Percentiles rank a stretch among this genome's conserved stretches.
Evolutionary conservation across 1,139 yeast genomes (phyloP).

Genomic region (Scheffersomyces illinoinensis): DNA sequence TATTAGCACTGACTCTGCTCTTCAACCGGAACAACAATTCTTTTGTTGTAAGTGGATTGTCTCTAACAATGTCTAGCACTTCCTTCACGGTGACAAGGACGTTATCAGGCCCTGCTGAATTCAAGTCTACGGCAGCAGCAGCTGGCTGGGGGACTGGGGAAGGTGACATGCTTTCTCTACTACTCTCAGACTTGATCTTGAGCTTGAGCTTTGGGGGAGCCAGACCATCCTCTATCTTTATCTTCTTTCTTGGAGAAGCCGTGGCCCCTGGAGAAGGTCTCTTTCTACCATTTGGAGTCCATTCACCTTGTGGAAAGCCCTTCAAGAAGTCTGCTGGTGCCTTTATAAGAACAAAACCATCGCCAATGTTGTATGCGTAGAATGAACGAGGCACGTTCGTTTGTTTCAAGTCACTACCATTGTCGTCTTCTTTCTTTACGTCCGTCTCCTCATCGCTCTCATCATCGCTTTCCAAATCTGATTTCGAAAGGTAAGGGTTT

Average conservation of each 20-base stretch:
- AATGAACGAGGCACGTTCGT: conserved; percentile 33
- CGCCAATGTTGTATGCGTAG: conserved; percentile 51
- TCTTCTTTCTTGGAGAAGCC: conserved; percentile 40
- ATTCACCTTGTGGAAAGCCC: conserved; percentile 77
- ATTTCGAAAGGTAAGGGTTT: conserved; percentile 79
- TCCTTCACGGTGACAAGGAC: conserved; percentile 66
- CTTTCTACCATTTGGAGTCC: conserved; percentile 72
- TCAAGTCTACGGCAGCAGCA: conserved; percentile 24
- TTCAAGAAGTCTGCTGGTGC: conserved; percentile 61
- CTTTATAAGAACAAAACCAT: conserved; percentile 68
- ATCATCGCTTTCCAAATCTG: conserved; percentile 62
- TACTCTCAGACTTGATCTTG: conserved; percentile 13
- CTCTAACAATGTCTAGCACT: conserved; percentile 63
- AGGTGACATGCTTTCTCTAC: conserved; percentile 14
- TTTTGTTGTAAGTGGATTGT: conserved; percentile 65
- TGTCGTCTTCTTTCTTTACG: conserved; percentile 43
- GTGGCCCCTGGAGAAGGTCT: conserved; percentile 24
- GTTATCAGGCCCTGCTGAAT: conserved; percentile 42
- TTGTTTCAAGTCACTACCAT: conserved; percentile 4
- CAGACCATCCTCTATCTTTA: conserved; percentile 29
- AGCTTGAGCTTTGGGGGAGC: conserved; percentile 12
- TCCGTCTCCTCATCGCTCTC: conserved; percentile 33
- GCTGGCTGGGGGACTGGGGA: conserved; percentile 18
- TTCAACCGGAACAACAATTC: conserved; percentile 63
- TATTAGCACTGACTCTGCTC: conserved; percentile 64